A percentile compares a stretch with the other conserved stretches of the same genome.
phyloP scores from a whole-genome alignment of 495 filamentous ascomycete species.

The Podospora tetraspora region DNA sequence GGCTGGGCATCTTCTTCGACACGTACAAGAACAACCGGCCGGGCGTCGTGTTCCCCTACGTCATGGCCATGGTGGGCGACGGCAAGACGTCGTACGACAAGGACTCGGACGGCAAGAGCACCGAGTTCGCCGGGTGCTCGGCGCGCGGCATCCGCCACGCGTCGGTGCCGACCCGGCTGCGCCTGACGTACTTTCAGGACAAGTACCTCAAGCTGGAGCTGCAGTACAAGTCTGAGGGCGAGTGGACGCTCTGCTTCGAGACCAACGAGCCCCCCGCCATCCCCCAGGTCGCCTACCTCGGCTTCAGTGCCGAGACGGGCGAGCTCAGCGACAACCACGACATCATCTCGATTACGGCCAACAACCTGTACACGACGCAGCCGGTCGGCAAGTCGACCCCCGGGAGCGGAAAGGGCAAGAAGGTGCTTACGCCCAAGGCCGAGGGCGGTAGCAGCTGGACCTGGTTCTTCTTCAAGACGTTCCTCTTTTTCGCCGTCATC shows the following conservation, averaged over 20 bases:
- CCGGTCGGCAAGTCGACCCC: conserved; percentile 40
- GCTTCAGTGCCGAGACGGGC: conserved; percentile 92
- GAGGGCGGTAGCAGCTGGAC: conserved; percentile 70
- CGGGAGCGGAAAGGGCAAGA: conserved; percentile 37
- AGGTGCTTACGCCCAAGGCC: conserved; percentile 15
- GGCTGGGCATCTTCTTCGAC: conserved; percentile 94
- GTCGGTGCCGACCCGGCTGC: conserved; percentile 73
- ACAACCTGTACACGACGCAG: conserved; percentile 76
- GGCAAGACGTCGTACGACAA: conserved; percentile 87
- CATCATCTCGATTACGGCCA: conserved; percentile 79
- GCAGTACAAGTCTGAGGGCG: conserved; percentile 82
- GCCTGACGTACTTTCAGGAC: conserved; percentile 94
- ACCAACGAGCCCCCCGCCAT: conserved; percentile 68
- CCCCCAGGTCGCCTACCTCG: conserved; percentile 86
- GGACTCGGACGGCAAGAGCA: conserved; percentile 88
- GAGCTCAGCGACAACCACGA: conserved; percentile 98
- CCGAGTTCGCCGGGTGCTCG: conserved; percentile 91
- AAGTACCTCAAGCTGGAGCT: conserved; percentile 85
- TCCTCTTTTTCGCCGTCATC: conserved; percentile 66
- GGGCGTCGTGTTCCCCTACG: conserved; percentile 90
- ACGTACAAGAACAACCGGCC: conserved; percentile 99
- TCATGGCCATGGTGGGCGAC: conserved; percentile 98
- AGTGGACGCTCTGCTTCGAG: conserved; percentile 89
- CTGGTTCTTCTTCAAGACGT: conserved; percentile 86
- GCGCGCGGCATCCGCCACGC: conserved; percentile 82